Base-by-base conservation (phyloP, 352 stramenopile genomes). In the Globisporangium perplexum region DNA sequence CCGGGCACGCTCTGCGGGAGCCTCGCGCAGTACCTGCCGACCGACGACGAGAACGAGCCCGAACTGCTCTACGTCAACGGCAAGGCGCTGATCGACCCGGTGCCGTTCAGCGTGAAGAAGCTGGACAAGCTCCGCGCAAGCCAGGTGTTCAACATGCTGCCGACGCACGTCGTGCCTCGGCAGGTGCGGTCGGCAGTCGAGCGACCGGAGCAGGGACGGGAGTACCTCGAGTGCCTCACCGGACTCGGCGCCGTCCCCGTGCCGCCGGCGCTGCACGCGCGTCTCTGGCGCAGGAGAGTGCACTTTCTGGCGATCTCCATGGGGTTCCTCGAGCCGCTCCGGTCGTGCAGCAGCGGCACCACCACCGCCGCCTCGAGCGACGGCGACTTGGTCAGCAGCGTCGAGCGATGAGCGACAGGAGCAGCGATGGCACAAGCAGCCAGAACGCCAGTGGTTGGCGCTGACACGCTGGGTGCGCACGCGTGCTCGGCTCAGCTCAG, bases 1-100 rank as follows among this genome's bases (percentile, higher is more conserved):
- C 67, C 67, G 14, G 60, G 73, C 41, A 84, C 71, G 14, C 47
- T 87, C 0, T 87, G 74, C 22, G 77, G 73, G 1, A 83, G 67
- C 50, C 65, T 87, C 28, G 73, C 72, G 12, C 76, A 85, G 38
- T 87, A 76, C 46, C 57, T 76, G 41, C 73, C 76, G 0, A 55
- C 64, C 2, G 57, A 74, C 4, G 59, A 79, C 33, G 45, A 65
- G 7, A 20, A 5, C 4, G 33, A 24, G 3, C 58, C 72, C 1
- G 72, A 82, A 51, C 66, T 84, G 8, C 46, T 86, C 14, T 86
- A 86, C 50, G 60, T 86, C 3, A 84, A 84, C 30, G 75, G 69
- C 20, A 75, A 74, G 17, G 68, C 68, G n/a, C 63, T 86, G 7
- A 24, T 86, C 12, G 67, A 78, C 30, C 69, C 74, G 3, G 61